Base-by-base conservation (phyloP, 129 eudicot species). In the Helichrysum umbraculigerum region DNA sequence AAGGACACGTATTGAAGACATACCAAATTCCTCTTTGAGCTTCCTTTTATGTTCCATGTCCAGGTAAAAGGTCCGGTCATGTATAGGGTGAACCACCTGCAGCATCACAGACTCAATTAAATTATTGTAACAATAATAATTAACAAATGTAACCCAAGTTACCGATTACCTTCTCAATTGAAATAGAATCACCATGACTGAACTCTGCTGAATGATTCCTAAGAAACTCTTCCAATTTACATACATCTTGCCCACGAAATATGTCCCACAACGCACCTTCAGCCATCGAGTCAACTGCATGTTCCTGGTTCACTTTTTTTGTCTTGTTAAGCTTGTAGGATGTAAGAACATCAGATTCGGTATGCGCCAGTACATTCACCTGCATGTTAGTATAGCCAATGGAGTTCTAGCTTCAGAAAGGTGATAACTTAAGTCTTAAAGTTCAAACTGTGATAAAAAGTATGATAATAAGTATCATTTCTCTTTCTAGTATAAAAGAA, bases 231-330 rank as follows among this genome's bases (percentile, higher is more conserved):
- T 81, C 82, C 59, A 87, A 60, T 47, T 70, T 71, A 5, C 79
- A 84, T 21, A 66, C 73, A 79, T 87, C 91, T 67, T 84, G 76
- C 78, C 86, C 76, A 54, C 78, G 67, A 12, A 84, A 87, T 25
- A 87, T 76, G 76, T 84, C 91, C 91, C 91, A 87, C n/a, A 87
- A 61, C 47, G 86, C 86, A 81, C 85, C 82, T n/a, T 71, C 80
- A 5, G 79, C 78, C 16, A 42, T 22, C 11, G 70, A 39, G 60
- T 73, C 70, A 73, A 39, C 60, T 25, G 3, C 78, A 59, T 57
- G 20, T 30, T 7, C 71, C n/a, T 71, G 61, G 65, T 85, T 81
- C 73, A 75, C 65, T 7, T 60, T n/a, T 14, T 59, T 42, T 10
- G 76, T 80, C 30, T 21, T 62, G 14, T 20, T 5, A 32, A 70